Conservation (phyloP, 148 eudicot genomes). For the Drosera capensis region DNA sequence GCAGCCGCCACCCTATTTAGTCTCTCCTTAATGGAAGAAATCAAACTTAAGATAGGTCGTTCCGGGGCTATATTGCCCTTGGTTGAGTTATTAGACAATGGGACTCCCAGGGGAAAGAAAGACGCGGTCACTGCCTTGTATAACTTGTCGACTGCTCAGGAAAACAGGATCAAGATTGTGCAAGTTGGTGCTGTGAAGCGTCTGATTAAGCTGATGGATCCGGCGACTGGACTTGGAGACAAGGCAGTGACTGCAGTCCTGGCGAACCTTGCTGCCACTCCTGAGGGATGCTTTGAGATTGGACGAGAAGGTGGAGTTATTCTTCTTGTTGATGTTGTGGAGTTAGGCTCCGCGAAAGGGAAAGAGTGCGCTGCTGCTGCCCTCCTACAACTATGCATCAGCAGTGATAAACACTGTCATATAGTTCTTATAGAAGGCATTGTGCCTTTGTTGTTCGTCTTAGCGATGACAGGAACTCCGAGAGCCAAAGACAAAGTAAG, state of each 20-base stretch:
- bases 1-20: conserved; percentile 11
- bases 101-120: conserved; percentile 11
- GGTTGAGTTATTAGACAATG: conserved; percentile 5
- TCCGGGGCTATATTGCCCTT: conserved; percentile 7
- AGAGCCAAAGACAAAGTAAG: not conserved
- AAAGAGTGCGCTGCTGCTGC: conserved; percentile 70
- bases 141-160: conserved; percentile 1
- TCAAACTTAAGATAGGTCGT: conserved; percentile 4
- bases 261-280: conserved; percentile 49
- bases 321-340: conserved; percentile 49
- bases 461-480: not conserved
- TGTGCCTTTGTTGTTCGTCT: conserved; percentile 18
- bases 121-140: conserved; percentile 8
- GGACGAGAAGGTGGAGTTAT: conserved; percentile 44
- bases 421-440: conserved; percentile 48
- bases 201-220: conserved; percentile 53
- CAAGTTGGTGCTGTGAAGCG: conserved; percentile 42
- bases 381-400: conserved; percentile 44
- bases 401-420: conserved; percentile 30
- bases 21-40: conserved; percentile 6
- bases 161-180: conserved; percentile 27
- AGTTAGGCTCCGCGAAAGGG: conserved; percentile 56
- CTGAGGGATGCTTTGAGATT: conserved; percentile 41
- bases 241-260: conserved; percentile 41
- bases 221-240: conserved; percentile 54